phyloP scores from a whole-genome alignment of 1,284 basidiomycete genomes.

The Mycena sp. region DNA sequence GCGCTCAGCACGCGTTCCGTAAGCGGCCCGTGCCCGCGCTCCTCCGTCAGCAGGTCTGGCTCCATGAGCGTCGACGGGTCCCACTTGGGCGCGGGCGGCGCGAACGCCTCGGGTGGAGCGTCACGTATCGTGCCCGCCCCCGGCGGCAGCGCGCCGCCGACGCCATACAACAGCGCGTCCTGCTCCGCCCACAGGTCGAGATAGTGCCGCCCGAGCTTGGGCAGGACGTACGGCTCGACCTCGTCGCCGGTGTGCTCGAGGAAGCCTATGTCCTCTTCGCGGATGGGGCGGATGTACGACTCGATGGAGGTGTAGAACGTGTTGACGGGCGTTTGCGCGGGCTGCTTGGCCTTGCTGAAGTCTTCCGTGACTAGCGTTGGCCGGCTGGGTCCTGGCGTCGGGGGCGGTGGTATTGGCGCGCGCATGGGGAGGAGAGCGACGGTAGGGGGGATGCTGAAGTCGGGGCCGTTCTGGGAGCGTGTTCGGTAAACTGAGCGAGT shows the following conservation, averaged over 20 bases:
- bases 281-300: conserved; percentile 85
- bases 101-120: conserved; percentile 44
- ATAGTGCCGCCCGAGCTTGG: conserved; percentile 90
- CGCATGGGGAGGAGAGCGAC: conserved; percentile 67
- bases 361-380: conserved; percentile 87
- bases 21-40: conserved; percentile 80
- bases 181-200: conserved; percentile 92
- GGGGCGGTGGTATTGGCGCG: conserved; percentile 72
- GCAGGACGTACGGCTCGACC: conserved; percentile 86
- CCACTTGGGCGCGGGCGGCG: conserved; percentile 67
- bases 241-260: conserved; percentile 90
- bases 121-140: conserved; percentile 37
- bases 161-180: conserved; percentile 65
- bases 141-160: conserved; percentile 38
- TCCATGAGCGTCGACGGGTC: conserved; percentile 78
- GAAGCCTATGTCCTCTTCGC: conserved; percentile 92
- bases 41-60: conserved; percentile 69
- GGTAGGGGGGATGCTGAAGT: conserved; percentile 64
- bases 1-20: conserved; percentile 86
- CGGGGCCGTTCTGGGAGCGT: conserved; percentile 48
- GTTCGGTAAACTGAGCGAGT: conserved; percentile 17
- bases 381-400: conserved; percentile 82
- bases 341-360: conserved; percentile 84
- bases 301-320: conserved; percentile 90
- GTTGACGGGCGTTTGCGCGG: conserved; percentile 68